Base-by-base conservation (phyloP, 2,329 filamentous ascomycete genomes). In the Ascomycota sp. region DNA sequence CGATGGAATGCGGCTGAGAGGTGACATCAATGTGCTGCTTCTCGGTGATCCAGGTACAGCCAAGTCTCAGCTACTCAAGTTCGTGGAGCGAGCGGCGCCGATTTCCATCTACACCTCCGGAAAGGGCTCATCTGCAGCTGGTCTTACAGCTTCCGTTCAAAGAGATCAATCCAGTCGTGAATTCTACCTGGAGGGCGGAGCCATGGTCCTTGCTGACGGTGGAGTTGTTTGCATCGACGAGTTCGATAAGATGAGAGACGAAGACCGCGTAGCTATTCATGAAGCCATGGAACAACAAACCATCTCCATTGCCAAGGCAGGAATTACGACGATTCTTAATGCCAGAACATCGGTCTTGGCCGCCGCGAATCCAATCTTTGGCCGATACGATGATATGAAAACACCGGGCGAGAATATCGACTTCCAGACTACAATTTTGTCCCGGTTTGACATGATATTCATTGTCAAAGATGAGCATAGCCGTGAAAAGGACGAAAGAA, bases 251-350 rank as follows among this genome's bases (percentile, higher is more conserved):
- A 98, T 98, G 89, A 70, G 89, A 40, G 89, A 98, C 50, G 89
- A 98, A 54, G 89, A 98, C 47, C 71, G 89, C 44, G 89, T 95
- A 6, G 89, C 89, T 2, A 98, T 98, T 43, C 89, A 98, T 64
- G 89, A 98, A 67, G 89, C 89, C 37, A 98, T 98, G 89, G 89
- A 98, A 53, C 89, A 98, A 58, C 89, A 98, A 55, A 98, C 89
- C 0, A 98, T 98, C 39, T 95, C 89, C 9, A 95, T 98, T 45
- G 89, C 89, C 41, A 95, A 98, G 58, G 89, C 89, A 1, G 89
- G 89, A 46, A 98, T 98, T 49, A 98, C 89, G 1, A 98, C 89
- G 0, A 95, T 98, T 41, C 68, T 98, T 35, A 98, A 98, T 48
- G 84, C 89, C 9, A 66, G 89, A 47, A 98, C 89, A 1, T 93